Conservation (phyloP, 352 stramenopile species). For the Pythium rhizo-oryzae region DNA sequence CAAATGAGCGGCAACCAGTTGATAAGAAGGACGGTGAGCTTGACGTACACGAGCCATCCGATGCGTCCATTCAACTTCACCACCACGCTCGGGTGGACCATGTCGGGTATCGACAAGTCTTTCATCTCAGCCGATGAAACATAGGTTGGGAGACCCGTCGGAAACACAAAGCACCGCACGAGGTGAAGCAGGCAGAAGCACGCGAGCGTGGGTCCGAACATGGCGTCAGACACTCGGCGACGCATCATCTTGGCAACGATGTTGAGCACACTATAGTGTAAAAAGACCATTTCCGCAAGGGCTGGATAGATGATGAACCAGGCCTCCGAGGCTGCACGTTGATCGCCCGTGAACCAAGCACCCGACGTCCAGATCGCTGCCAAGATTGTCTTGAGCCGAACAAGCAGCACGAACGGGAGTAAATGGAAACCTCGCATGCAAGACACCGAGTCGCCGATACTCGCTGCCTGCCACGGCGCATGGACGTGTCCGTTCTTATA, state of each 20-base stretch:
- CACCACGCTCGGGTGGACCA: constrained; percentile 32
- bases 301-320: constrained; percentile 53
- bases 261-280: constrained; percentile 54
- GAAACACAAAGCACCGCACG: constrained; percentile 26
- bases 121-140: constrained; percentile 36
- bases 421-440: constrained; percentile 45
- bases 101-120: constrained; percentile 31
- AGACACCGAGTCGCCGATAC: constrained; percentile 39
- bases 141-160: constrained; percentile 23
- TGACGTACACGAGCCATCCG: constrained; percentile 37
- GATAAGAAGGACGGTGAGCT: constrained; percentile 38
- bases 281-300: constrained; percentile 40
- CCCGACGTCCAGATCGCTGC: constrained; percentile 47
- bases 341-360: constrained; percentile 41
- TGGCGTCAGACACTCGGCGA: constrained; percentile 34
- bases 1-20: constrained; percentile 42
- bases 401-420: constrained; percentile 40
- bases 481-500: not conserved
- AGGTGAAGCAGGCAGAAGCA: constrained; percentile 43
- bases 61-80: constrained; percentile 37
- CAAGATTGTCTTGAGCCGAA: constrained; percentile 42
- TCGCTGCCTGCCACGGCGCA: constrained; percentile 33
- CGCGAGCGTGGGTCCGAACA: constrained; percentile 40
- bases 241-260: constrained; percentile 45
- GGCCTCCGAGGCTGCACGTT: constrained; percentile 38